Evolutionary conservation across 2,329 filamentous ascomycete genomes (phyloP), one percentile per base, ranked within the genome.

Genomic region (Coniella vitis): DNA sequence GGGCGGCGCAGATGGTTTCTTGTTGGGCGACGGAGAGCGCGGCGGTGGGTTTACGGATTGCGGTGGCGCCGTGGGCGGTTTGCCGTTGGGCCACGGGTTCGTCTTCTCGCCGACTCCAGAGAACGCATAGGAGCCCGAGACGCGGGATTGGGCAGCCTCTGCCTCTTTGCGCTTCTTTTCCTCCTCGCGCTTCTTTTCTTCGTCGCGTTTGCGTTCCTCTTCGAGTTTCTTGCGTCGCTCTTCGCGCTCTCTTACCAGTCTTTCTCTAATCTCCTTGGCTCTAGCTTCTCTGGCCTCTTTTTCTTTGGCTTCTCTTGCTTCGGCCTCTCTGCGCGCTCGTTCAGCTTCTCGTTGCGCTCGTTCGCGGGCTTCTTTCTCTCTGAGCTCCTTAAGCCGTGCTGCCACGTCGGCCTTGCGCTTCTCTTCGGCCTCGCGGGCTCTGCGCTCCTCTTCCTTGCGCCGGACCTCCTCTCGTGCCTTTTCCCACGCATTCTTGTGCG

Each of bases 81-180:
- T 75, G 56, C 76, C 81, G 58, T 76, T 80, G 5, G 83, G 83
- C 77, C 84, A 87, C 57, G 82, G 82, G 64, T 81, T 85, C 43
- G 76, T 83, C 65, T 75, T 82, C 65, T 87, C 84, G 44, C 84
- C 84, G 19, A 83, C 76, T 29, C 79, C 75, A 47, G 76, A 80
- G 65, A 71, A 84, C 49, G 81, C 80, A 58, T 84, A 84, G n/a
- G 73, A 71, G 56, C 70, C 74, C 36, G 69, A 66, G 53, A 71
- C 70, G 53, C 74, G 69, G 38, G 57, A 49, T 41, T 63, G 61
- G 52, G 56, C 64, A 44, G 59, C 58, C 38, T 63, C 60, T 40
- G 65, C 60, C 54, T 59, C 62, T 49, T 55, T 63, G 57, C 55
- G 55, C 43, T 35, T 53, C 21, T 56, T 59, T 52, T 59, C 62